Base-by-base conservation (phyloP, 495 filamentous ascomycete species). In the Cetradonia linearis region DNA sequence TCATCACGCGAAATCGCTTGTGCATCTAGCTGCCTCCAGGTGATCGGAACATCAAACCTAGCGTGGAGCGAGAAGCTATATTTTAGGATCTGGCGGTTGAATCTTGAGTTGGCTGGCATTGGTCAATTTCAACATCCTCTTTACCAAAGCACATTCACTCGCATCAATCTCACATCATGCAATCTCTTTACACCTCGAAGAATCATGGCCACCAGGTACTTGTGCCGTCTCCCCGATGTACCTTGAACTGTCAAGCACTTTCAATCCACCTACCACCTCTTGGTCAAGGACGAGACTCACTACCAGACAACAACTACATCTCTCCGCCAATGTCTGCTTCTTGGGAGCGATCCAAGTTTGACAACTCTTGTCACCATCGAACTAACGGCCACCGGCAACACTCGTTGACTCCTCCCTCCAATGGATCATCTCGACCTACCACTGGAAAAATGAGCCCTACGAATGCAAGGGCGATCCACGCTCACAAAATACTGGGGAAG, bases 261-360 rank as follows among this genome's bases (percentile, higher is more conserved):
- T 66, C 64, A 31, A 68, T 66, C 28, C 66, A 68, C 42, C 62
- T 68, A 16, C 66, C 66, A 33, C 66, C 66, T 25, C 64, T 66
- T 13, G 54, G 56, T 46, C 59, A 66, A 38, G 37, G 56, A 44
- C 58, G 50, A 27, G 48, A 52, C 55, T 50, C 59, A 44, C 40
- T 60, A 36, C 31, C 60, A 30, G 50, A 46, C 25, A 63, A 56
- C 53, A 52, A 57, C 34, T 68, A 68, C 44, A 58, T 66, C 30
- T 64, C 66, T 46, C 66, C 66, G 38, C 66, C 66, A 25, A 68
- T 68, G 66, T 68, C 66, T 63, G 66, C 64, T 20, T 68, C 66
- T 27, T 64, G 59, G 42, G 59, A 61, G 18, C 62, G 61, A 59
- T 63, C 66, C 6, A 65, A 63, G 33, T 68, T 68, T 47, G 58